Conservation (phyloP, 2,329 filamentous ascomycete species). For the Ophiostoma quercus region DNA sequence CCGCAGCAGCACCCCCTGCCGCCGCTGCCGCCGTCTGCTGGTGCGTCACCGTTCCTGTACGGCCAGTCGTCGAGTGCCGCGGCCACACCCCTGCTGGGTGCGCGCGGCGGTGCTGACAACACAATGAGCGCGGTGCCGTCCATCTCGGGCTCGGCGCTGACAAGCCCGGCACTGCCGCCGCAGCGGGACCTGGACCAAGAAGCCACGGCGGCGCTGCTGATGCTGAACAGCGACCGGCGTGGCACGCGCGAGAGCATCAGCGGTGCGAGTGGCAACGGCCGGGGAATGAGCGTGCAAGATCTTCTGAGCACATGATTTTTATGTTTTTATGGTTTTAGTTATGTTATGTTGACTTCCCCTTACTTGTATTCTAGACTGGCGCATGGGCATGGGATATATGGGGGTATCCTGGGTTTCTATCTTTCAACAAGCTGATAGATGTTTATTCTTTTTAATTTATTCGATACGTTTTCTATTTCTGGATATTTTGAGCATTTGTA, state of each 20-base stretch:
- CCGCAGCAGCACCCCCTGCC: constrained; percentile 40
- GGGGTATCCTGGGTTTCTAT: not conserved
- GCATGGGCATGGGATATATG: not conserved
- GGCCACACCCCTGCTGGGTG: not conserved
- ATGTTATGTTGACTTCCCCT: not conserved
- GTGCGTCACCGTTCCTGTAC: constrained; percentile 30
- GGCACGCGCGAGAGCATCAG: constrained; percentile 28
- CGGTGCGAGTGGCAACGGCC: constrained; percentile 33
- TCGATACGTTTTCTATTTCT: too few relatives aligned
- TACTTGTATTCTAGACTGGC: not conserved
- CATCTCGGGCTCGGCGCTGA: constrained; percentile 46
- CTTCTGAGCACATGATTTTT: constrained; percentile 43
- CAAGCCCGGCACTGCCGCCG: constrained; percentile 53
- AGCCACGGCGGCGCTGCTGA: constrained; percentile 78
- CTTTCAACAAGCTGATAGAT: not conserved
- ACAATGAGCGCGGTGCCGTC: constrained; percentile 18
- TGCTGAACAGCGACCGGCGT: constrained; percentile 77
- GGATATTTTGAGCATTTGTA: not conserved
- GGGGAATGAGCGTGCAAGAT: constrained; percentile 52
- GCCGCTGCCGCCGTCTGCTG: constrained; percentile 12
- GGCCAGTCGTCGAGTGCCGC: constrained; percentile 29
- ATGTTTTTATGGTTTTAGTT: not conserved
- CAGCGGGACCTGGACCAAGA: constrained; percentile 63
- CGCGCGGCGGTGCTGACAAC: not conserved
- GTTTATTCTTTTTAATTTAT: not conserved